Conservation (phyloP, 352 stramenopile genomes). For the Bremia lactucae region DNA sequence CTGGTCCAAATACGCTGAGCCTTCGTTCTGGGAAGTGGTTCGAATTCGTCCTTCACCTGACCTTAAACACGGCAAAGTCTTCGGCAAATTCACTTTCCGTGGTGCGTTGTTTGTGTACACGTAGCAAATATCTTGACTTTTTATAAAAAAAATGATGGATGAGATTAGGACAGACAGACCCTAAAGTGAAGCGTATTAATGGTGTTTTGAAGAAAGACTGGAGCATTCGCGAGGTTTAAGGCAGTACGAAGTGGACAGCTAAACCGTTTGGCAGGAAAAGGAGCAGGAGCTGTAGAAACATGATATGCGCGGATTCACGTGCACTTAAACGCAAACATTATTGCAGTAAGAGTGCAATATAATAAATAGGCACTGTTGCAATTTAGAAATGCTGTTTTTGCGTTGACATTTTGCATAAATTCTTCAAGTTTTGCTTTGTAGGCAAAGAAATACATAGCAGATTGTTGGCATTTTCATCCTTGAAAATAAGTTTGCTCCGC, state of each 20-base stretch:
- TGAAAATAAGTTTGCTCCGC: too few relatives aligned
- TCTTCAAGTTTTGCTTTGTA: too few relatives aligned
- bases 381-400: too few relatives aligned
- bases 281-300: too few relatives aligned
- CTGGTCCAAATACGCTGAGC: slow-evolving; percentile 63
- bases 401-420: too few relatives aligned
- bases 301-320: too few relatives aligned
- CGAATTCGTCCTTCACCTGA: slow-evolving; percentile 57
- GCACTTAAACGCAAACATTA: too few relatives aligned
- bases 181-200: slow-evolving; percentile 68
- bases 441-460: too few relatives aligned
- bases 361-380: too few relatives aligned
- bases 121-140: neutral
- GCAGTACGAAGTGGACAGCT: neutral
- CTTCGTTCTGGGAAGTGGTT: slow-evolving; percentile 76
- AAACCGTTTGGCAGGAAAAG: slow-evolving; percentile 8
- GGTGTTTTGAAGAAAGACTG: slow-evolving; percentile 69
- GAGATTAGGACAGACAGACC: slow-evolving; percentile 50
- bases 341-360: too few relatives aligned
- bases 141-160: slow-evolving; percentile 2
- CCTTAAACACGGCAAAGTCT: slow-evolving; percentile 83
- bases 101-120: slow-evolving; percentile 27
- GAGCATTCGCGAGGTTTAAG: slow-evolving; percentile 17
- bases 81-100: slow-evolving; percentile 70
- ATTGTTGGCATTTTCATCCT: too few relatives aligned